Base-by-base conservation (phyloP, 2,329 filamentous ascomycete species). In the Tolypocladium paradoxum region DNA sequence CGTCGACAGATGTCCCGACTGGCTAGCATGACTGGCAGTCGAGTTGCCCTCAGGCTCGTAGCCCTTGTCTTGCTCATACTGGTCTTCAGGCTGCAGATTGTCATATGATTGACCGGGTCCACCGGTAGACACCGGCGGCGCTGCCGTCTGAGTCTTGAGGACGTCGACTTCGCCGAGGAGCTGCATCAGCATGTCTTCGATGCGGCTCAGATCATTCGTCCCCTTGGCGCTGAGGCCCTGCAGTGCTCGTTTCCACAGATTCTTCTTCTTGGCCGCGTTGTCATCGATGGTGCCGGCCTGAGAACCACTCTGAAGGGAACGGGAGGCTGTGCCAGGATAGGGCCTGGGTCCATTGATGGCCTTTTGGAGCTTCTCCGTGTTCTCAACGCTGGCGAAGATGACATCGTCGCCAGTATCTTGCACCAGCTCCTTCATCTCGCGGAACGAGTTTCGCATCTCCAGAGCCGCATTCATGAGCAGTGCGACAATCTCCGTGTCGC, bases 401-500 rank as follows among this genome's bases (percentile, higher is more conserved):
- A 90, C 81, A 55, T 89, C 88, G 64, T 96, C 92, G 6, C 69
- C 67, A 55, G 95, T 92, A 59, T 95, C 87, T 49, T 87, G 86
- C 56, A 99, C 87, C 64, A 95, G 86, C 58, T 85, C 87, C 75
- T 93, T 96, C 78, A 99, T 88, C 62, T 96, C 91, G 59, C 95
- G 89, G 65, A 97, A 95, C 0, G 90, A 95, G 61, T 88, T 95
- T 58, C 92, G 89, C 91, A 97, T 97, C 70, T 99, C 93, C 14
- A 93, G 86, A 4, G 93, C 92, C 52, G 90, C 91, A 55, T 92
- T 86, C 56, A 99, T 93, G 34, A 99, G 81, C 0, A 93, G 92
- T 48, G 96, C 89, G 20, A 99, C 76, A 53, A 99, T 96, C 70
- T 99, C 93, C 0, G 93, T 97, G 63, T 99, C 93, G 46, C 93